Base-by-base conservation (phyloP, 192 early-diverging fungal genomes). In the Umbelopsis sp. region DNA sequence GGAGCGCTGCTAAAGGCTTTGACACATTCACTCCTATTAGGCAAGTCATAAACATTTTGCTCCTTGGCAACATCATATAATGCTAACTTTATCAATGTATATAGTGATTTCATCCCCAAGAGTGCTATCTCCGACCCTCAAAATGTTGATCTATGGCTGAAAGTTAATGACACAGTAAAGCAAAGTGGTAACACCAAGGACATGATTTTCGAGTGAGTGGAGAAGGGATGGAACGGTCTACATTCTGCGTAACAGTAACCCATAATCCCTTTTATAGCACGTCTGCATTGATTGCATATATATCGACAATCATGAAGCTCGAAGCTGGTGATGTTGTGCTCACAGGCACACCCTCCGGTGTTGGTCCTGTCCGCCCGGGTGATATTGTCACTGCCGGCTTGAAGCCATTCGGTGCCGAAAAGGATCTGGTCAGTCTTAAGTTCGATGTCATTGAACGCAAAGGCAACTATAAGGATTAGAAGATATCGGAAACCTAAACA, bases 11-110 rank as follows among this genome's bases (percentile, higher is more conserved):
- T 37, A 98, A 98, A 82, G 97, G 95, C 1, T 97, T 91, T 80
- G 97, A 98, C 74, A 95, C 95, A 6, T 98, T 97, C 68, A 93
- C 93, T 3, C 94, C 97, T n/a, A 82, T 96, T 45, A 89, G 92
- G 86, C 88, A 73, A 46, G 37, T 64, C 18, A 11, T 25, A 20
- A 1, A 15, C n/a, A 47, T 13, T 23, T 11, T 44, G 5, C 13
- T 30, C 11, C 23, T 35, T 71, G 27, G n/a, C 16, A 58, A 22
- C 49, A 7, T 18, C n/a, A 46, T 37, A 22, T n/a, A 49, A 55
- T 44, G 68, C 53, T 49, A 23, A 11, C 33, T 11, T 0, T 44
- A 1, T 35, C 1, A 1, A 4, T 35, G 11, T 11, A 49, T 51
- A 2, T 58, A 89, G 90, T 21, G 86, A 91, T 11, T 92, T 98